Evolutionary conservation across 306 rosid genomes (phyloP), one percentile per base, ranked within the genome.

Genomic region (Rosa multiflora): DNA sequence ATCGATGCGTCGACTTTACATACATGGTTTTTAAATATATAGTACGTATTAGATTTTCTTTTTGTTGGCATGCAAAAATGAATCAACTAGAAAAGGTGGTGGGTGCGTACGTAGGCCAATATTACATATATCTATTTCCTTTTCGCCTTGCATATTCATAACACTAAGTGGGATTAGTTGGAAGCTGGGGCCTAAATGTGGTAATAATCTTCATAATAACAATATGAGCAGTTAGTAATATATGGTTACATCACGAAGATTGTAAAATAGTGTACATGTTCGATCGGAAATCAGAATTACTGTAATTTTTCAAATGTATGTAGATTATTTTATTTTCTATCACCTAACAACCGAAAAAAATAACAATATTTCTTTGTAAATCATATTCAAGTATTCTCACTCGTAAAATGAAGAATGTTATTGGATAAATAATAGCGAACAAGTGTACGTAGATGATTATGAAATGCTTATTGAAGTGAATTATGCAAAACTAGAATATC

Each of bases 101-200:
- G 15, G 23, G 69, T 75, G 32, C 46, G 52, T 55, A 26, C 46
- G 52, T 55, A 26, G 12, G 44, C 37, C 20, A 43, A 15, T 43
- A 43, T 17, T 11, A 9, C 14, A 56, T 14, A 26, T 6, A 67
- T 40, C 3, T 6, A 18, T 40, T 21, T 0, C 58, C 44, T n/a
- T 37, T 17, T 37, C 20, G 1, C 35, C 70, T 75, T 44, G n/a
- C 32, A 23, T 75, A 15, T 26, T 61, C 70, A 26, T 15, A 75
- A 75, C 44, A 15, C 47, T 61, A 44, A n/a, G 21, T 74, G 68
- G 40, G 67, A 21, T 74, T 74, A 56, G 68, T 58, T 74, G 67
- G 29, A 14, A 67, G 9, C 68, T 32, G 70, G 70, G 46, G 10
- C 46, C 46, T 35, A 6, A 18, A 18, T 20, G 4, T 20, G 11